Conservation (phyloP, 2,329 filamentous ascomycete genomes). For the Samsoniella hepiali region DNA sequence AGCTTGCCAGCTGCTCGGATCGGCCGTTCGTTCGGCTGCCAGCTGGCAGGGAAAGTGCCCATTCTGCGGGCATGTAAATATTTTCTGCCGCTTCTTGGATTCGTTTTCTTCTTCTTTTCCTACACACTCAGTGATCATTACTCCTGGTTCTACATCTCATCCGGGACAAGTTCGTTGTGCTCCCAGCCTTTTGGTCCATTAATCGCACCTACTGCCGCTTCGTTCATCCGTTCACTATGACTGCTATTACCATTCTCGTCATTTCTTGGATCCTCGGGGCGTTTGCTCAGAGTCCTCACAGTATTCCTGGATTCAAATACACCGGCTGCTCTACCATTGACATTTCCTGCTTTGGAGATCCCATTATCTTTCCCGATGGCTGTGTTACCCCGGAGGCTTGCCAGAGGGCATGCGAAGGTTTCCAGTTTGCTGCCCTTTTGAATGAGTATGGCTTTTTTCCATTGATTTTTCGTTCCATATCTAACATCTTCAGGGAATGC, state of each 20-base stretch:
- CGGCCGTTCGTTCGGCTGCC: slow-evolving; percentile 8
- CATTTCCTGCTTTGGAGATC: slow-evolving; percentile 26
- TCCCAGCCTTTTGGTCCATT: slow-evolving; percentile 19
- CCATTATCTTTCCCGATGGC: slow-evolving; percentile 25
- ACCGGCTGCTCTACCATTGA: slow-evolving; percentile 30
- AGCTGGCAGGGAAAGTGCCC: slow-evolving; percentile 15
- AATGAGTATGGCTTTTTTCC: slow-evolving; percentile 27
- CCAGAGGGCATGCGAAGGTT: slow-evolving; percentile 29
- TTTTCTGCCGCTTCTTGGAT: not conserved
- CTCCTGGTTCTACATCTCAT: slow-evolving; percentile 16
- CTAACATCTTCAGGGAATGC: slow-evolving; percentile 30
- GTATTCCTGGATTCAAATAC: slow-evolving; percentile 26
- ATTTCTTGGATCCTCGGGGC: slow-evolving; percentile 15
- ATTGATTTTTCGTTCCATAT: fast-evolving
- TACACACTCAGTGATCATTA: slow-evolving; percentile 14
- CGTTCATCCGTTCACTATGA: slow-evolving; percentile 18
- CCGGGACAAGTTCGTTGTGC: slow-evolving; percentile 12
- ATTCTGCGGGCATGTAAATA: not conserved
- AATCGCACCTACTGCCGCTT: slow-evolving; percentile 14
- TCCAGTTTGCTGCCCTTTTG: slow-evolving; percentile 30
- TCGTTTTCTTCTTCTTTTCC: slow-evolving; percentile 14
- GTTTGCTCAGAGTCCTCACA: slow-evolving; percentile 21
- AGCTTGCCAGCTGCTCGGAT: slow-evolving; percentile 12
- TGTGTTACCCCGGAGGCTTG: slow-evolving; percentile 28
- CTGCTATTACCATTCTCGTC: slow-evolving; percentile 17